Evolutionary conservation across 768 basidiomycete genomes (phyloP).

Genomic region (Russula griseocarnosa): DNA sequence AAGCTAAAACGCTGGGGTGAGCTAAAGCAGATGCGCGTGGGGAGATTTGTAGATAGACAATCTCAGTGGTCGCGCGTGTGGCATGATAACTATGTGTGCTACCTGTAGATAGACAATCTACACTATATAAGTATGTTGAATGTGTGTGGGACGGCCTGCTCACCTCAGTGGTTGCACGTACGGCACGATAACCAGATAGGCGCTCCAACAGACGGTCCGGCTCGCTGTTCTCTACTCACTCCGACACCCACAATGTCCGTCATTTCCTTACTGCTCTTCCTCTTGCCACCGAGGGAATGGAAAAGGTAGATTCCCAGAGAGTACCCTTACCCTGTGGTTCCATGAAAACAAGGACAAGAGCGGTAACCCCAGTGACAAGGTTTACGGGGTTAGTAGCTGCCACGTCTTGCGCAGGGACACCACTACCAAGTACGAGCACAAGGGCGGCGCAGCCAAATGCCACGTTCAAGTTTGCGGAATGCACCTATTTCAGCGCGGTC

Average conservation of each 20-base stretch:
- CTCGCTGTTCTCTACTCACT: too few species aligned
- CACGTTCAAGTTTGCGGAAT: neutral
- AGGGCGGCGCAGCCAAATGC: neutral
- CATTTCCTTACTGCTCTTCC: neutral
- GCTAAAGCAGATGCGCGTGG: too few species aligned
- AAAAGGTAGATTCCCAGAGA: neutral
- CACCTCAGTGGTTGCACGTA: too few species aligned
- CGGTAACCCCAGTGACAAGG: slow-evolving; percentile 1
- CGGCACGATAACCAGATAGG: too few species aligned
- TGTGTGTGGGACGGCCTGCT: too few species aligned
- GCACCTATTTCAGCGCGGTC: neutral
- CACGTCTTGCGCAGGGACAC: neutral
- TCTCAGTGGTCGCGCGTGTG: too few species aligned
- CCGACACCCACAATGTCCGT: neutral
- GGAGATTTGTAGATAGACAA: too few species aligned
- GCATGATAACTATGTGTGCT: too few species aligned
- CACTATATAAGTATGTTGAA: too few species aligned
- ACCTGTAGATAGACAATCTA: too few species aligned
- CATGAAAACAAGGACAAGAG: neutral
- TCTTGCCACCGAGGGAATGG: neutral
- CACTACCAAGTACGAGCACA: neutral
- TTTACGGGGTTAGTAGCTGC: neutral
- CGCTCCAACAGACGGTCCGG: too few species aligned
- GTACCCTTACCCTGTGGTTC: neutral
- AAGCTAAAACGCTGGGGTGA: too few species aligned